Percentiles rank a stretch among this genome's conserved stretches.
phyloP scores from a whole-genome alignment of 768 basidiomycete species.

The Lactarius tabidus region DNA sequence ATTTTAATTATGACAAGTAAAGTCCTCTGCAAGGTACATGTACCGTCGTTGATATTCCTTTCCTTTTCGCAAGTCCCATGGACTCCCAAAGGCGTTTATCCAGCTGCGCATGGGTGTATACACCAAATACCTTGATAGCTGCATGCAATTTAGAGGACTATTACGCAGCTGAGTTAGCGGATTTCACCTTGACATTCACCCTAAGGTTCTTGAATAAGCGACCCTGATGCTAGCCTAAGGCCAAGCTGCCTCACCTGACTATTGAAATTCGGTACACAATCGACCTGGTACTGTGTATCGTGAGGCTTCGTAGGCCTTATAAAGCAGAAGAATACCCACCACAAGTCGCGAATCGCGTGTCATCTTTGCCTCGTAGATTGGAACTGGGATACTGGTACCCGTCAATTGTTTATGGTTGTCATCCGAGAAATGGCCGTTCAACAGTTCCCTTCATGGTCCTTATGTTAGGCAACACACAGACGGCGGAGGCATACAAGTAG shows the following conservation, averaged over 20 bases:
- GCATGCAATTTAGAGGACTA: background rate
- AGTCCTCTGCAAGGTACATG: background rate
- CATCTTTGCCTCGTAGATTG: conserved; percentile 68
- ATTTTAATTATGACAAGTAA: too few relatives aligned
- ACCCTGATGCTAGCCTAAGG: too few relatives aligned
- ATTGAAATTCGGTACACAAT: conserved; percentile 26
- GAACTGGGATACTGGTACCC: conserved; percentile 42
- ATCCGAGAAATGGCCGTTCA: conserved; percentile 62
- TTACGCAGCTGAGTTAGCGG: background rate
- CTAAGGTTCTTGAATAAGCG: conserved; percentile 26
- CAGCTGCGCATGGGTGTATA: conserved; percentile 47
- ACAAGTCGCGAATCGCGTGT: conserved; percentile 33
- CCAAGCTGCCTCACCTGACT: conserved; percentile 12
- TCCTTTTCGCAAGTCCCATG: conserved; percentile 40
- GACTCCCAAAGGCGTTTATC: conserved; percentile 45
- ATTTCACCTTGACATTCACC: conserved; percentile 38
- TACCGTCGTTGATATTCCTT: conserved; percentile 54
- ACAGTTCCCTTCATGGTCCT: conserved; percentile 50
- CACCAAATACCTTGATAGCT: conserved; percentile 49
- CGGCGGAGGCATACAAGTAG: too few relatives aligned
- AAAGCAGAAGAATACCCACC: conserved; percentile 1
- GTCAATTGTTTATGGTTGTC: conserved; percentile 63
- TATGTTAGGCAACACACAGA: background rate
- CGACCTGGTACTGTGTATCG: conserved; percentile 28
- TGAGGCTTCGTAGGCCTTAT: background rate